These are phyloP conservation scores for Teunomyces panamensis DNA, from an alignment of 805 yeast species.

Conservation along the genomic window DNA sequence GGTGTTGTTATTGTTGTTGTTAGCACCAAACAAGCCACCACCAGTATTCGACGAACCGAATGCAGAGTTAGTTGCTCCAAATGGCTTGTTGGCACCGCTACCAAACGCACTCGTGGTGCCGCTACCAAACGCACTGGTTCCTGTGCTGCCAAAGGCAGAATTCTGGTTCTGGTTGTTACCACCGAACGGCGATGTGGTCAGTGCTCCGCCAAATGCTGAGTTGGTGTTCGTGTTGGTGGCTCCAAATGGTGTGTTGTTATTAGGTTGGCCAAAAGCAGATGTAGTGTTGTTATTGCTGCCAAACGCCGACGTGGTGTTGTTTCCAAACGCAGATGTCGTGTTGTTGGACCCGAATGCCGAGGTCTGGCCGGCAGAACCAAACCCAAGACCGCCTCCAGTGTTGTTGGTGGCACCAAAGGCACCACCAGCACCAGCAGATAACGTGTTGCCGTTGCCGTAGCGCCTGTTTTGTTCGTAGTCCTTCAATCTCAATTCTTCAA, in stretches of 20 bases:
- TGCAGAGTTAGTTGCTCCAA: slow-evolving; percentile 13
- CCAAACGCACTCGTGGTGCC: slow-evolving; percentile 17
- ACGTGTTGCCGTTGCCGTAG: slow-evolving; percentile 42
- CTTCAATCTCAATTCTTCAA: slow-evolving; percentile 84
- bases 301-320: slow-evolving; percentile 16
- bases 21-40: slow-evolving; percentile 41
- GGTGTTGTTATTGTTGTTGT: slow-evolving; percentile 15
- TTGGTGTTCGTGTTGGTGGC: slow-evolving; percentile 15
- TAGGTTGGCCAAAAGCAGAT: slow-evolving; percentile 24
- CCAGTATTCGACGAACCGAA: slow-evolving; percentile 12
- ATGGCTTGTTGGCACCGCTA: not conserved
- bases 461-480: slow-evolving; percentile 79
- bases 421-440: slow-evolving; percentile 12
- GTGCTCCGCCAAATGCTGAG: slow-evolving; percentile 27
- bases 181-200: slow-evolving; percentile 26
- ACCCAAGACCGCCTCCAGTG: slow-evolving; percentile 12
- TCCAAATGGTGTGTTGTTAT: slow-evolving; percentile 17
- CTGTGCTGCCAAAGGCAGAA: slow-evolving; percentile 9
- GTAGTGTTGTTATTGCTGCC: slow-evolving; percentile 13
- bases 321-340: slow-evolving; percentile 19
- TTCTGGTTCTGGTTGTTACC: slow-evolving; percentile 22
- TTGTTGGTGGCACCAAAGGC: slow-evolving; percentile 25
- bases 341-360: slow-evolving; percentile 19
- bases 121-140: slow-evolving; percentile 12
- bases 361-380: slow-evolving; percentile 24